Evolutionary conservation across 192 early-diverging fungal species (phyloP).

Genomic region (Chytriomyces hyalinus): DNA sequence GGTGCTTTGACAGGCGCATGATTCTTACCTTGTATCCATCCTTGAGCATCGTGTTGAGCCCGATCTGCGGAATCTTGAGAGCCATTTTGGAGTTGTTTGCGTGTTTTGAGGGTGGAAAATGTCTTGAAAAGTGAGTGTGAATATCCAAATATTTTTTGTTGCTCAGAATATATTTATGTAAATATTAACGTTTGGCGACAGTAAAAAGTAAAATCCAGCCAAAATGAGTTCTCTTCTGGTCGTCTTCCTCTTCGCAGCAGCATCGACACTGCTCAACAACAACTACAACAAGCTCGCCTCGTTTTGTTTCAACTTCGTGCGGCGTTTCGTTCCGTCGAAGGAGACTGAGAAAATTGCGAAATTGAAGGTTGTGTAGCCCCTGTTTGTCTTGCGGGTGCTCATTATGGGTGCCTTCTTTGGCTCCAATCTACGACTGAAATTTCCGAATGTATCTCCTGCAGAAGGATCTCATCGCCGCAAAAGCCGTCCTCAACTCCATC

Average conservation of each 20-base stretch:
- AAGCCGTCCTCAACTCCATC: conserved; percentile 8
- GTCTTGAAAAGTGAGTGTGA: not conserved
- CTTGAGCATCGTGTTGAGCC: conserved; percentile 78
- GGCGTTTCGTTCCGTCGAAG: not conserved
- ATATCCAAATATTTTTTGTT: not conserved
- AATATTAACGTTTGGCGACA: not conserved
- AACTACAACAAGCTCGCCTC: conserved; percentile 16
- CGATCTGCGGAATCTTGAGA: conserved; percentile 84
- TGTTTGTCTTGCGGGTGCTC: not conserved
- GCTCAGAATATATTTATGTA: not conserved
- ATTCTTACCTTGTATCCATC: conserved; percentile 85
- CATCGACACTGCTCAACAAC: conserved; percentile 2
- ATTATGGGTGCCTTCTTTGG: not conserved
- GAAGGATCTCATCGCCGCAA: conserved; percentile 21
- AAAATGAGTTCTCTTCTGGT: not conserved
- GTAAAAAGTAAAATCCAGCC: not conserved
- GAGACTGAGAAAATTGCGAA: not conserved
- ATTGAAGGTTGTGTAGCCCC: not conserved
- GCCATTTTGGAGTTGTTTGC: conserved; percentile 66
- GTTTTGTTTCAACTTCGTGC: not conserved
- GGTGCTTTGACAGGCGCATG: conserved; percentile 1
- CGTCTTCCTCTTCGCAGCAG: conserved; percentile 1
- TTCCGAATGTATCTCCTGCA: not conserved
- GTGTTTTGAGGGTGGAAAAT: conserved; percentile 5
- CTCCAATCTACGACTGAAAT: not conserved